These are phyloP conservation scores for Rhododendron henanense DNA, from an alignment of 148 eudicot species.

Conservation along the genomic window DNA sequence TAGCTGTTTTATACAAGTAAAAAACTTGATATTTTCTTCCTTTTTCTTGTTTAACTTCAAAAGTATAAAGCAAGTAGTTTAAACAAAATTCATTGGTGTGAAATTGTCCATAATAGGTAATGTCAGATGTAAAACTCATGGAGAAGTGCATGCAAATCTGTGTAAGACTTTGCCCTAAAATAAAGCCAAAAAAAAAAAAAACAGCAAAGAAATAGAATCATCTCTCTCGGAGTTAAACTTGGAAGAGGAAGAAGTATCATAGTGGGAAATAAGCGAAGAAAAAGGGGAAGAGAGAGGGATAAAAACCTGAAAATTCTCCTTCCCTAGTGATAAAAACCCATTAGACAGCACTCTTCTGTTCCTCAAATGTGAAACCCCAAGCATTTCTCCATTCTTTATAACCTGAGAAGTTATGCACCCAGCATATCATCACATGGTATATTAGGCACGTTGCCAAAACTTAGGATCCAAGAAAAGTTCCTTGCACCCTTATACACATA, in stretches of 20 bases:
- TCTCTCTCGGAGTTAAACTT: neutral
- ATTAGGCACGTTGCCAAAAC: neutral
- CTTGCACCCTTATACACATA: neutral
- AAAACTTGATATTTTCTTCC: neutral
- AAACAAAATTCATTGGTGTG: neutral
- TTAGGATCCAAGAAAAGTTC: neutral
- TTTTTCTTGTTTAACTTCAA: neutral
- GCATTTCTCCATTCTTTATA: conserved; percentile 98
- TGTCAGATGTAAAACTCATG: neutral
- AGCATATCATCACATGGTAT: neutral
- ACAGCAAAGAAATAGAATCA: neutral
- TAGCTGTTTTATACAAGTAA: neutral
- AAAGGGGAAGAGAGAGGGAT: neutral
- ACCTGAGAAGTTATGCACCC: conserved; percentile 43
- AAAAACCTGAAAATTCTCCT: conserved; percentile 88
- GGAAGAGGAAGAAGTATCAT: neutral
- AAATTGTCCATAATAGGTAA: neutral
- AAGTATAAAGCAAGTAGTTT: neutral
- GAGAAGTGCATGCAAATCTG: neutral
- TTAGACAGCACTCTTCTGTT: conserved; percentile 84
- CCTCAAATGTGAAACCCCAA: conserved; percentile 93
- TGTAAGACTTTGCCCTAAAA: neutral
- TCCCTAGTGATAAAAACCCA: conserved; percentile 84
- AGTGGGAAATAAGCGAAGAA: neutral
- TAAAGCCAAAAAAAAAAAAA: neutral